Evolutionary conservation across 352 stramenopile genomes (phyloP).

Genomic region (Peronospora belbahrii): DNA sequence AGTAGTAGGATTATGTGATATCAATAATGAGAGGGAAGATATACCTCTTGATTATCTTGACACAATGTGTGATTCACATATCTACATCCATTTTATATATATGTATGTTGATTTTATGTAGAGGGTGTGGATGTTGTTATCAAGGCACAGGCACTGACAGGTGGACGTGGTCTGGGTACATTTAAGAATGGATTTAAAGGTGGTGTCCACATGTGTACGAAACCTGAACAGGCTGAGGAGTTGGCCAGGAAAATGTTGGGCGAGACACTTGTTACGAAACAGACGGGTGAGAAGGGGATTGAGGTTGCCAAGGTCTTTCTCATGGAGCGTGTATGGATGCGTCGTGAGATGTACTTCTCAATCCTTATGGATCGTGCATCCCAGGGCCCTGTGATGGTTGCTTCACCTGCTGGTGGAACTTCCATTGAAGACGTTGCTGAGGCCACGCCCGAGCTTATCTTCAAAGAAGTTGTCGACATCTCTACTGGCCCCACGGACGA

Average conservation of each 20-base stretch:
- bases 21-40: background rate
- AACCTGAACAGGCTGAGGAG: conserved; percentile 65
- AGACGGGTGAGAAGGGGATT: conserved; percentile 85
- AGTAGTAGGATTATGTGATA: no score
- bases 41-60: background rate
- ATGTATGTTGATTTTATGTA: conserved; percentile 16
- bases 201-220: conserved; percentile 95
- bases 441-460: conserved; percentile 89
- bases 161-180: conserved; percentile 90
- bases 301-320: conserved; percentile 88
- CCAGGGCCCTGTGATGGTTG: conserved; percentile 94
- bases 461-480: conserved; percentile 94
- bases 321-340: conserved; percentile 91
- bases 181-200: conserved; percentile 98
- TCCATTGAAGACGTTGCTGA: conserved; percentile 96
- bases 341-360: conserved; percentile 96
- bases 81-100: no score
- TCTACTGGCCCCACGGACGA: conserved; percentile 83
- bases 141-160: conserved; percentile 95
- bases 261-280: conserved; percentile 95
- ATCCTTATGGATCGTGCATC: conserved; percentile 96
- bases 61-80: no score
- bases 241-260: conserved; percentile 89
- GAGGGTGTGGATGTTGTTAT: conserved; percentile 90
- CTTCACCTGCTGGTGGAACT: conserved; percentile 89